Conservation (phyloP, 768 basidiomycete species). For the Asterophora lycoperdoides region DNA sequence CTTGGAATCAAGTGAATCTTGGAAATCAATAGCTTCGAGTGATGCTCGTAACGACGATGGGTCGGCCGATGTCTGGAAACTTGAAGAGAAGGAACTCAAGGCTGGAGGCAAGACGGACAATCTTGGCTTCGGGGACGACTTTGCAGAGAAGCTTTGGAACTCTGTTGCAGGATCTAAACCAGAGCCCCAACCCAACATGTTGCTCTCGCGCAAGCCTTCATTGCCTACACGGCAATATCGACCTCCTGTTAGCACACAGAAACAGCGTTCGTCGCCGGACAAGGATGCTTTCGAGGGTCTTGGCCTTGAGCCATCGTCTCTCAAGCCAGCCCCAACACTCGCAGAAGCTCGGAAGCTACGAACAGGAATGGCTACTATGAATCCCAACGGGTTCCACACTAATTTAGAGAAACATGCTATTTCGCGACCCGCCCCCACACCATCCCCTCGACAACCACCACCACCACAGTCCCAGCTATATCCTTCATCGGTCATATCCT, state of each 20-base stretch:
- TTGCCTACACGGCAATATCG: conserved; percentile 4
- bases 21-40: conserved; percentile 36
- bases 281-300: conserved; percentile 82
- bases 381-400: conserved; percentile 28
- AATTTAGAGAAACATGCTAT: conserved; percentile 26
- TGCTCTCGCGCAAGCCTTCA: conserved; percentile 13
- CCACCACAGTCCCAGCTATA: conserved; percentile 25
- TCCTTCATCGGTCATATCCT: conserved; percentile 28
- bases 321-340: conserved; percentile 57
- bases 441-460: conserved; percentile 29
- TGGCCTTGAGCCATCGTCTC: conserved; percentile 43
- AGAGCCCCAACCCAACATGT: conserved; percentile 12
- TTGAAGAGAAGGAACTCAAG: conserved; percentile 21
- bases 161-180: conserved; percentile 37
- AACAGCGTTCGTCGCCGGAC: conserved; percentile 19
- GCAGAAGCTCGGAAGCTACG: conserved; percentile 71
- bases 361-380: conserved; percentile 62
- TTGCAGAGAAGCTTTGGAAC: conserved; percentile 52
- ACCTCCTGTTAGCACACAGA: conserved; percentile 6
- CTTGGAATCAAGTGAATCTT: conserved; percentile 41
- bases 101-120: conserved; percentile 17
- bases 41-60: conserved; percentile 16
- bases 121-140: conserved; percentile 65
- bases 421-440: conserved; percentile 26
- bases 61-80: conserved; percentile 38